Base-by-base conservation (phyloP, 2,329 filamentous ascomycete genomes). In the Colletotrichum higginsianum region DNA sequence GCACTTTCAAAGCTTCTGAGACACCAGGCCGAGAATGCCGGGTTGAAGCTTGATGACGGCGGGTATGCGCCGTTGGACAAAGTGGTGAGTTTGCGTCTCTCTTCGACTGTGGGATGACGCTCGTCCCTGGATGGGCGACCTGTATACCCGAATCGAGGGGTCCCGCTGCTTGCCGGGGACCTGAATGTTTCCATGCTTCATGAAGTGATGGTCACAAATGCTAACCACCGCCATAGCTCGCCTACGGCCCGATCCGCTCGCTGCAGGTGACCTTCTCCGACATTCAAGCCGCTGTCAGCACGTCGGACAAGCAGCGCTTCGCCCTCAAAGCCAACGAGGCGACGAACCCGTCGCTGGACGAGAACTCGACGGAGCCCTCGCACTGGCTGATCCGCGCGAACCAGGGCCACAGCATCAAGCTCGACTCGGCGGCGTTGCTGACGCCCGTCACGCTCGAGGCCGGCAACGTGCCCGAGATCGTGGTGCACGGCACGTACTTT, bases 221-320 rank as follows among this genome's bases (percentile, higher is more conserved):
- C 57, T 56, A 68, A 70, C 35, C 56, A 13, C 2, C 35, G 21
- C 18, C 38, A 35, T 67, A 89, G 87, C 82, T 91, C 53, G 80
- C 83, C 72, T 90, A 86, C 84, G 84, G 83, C 0, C 87, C 88
- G 11, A 76, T 98, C 66, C 89, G 89, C 74, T 90, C 89, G 4
- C 86, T 97, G 12, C 87, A 93, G 73, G 89, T 93, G n/a, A 93
- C 92, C 0, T 88, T 98, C 68, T 83, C 86, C 2, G 96, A 98
- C 75, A 86, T 99, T 74, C 85, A 89, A 65, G 80, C 86, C 12
- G 87, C 92, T 18, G 95, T 98, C 15, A 82, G 85, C 16, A 88
- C 88, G 60, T 97, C 94, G 79, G 93, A 96, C 78, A 99, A 99
- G 84, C 93, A 98, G 82, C 93, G 96, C 49, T 99, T 97, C 85